These are phyloP conservation scores for Cordyceps militaris DNA, from an alignment of 2,329 filamentous ascomycete species.

Conservation along the genomic window DNA sequence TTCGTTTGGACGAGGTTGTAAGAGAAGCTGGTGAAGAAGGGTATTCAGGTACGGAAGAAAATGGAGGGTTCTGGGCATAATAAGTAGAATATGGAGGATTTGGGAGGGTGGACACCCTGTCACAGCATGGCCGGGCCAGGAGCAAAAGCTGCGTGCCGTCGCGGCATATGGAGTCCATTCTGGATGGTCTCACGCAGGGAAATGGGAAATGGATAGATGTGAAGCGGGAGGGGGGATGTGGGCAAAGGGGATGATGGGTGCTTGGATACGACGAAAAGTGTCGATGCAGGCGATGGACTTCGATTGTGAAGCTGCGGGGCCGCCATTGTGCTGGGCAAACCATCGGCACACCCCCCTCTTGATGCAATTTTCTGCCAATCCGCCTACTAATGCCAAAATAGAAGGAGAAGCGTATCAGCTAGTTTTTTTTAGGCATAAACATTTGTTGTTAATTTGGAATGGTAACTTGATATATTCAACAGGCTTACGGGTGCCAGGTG, in stretches of 20 bases:
- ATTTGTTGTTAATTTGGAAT: too few relatives aligned
- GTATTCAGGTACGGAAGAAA: too few relatives aligned
- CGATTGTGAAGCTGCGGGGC: constrained; percentile 1
- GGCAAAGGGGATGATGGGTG: not conserved
- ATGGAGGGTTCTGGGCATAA: too few relatives aligned
- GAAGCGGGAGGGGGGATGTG: not conserved
- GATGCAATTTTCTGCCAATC: not conserved
- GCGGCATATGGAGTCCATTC: constrained; percentile 1
- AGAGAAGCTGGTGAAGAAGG: not conserved
- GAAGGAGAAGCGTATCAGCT: not conserved
- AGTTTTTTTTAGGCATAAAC: not conserved
- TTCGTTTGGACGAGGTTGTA: not conserved
- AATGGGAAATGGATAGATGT: not conserved
- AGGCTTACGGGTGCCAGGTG: too few relatives aligned
- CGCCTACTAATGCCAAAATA: not conserved
- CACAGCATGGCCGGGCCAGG: not conserved
- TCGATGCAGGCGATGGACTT: constrained; percentile 6
- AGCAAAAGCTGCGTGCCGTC: not conserved
- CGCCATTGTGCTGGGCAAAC: not conserved
- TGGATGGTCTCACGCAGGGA: not conserved
- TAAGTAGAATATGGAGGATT: too few relatives aligned
- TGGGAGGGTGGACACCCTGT: too few relatives aligned
- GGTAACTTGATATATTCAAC: too few relatives aligned
- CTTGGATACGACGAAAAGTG: not conserved
- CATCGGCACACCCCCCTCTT: constrained; percentile 4